phyloP scores from a whole-genome alignment of 2,329 filamentous ascomycete genomes.

The Trichophyton equinum region DNA sequence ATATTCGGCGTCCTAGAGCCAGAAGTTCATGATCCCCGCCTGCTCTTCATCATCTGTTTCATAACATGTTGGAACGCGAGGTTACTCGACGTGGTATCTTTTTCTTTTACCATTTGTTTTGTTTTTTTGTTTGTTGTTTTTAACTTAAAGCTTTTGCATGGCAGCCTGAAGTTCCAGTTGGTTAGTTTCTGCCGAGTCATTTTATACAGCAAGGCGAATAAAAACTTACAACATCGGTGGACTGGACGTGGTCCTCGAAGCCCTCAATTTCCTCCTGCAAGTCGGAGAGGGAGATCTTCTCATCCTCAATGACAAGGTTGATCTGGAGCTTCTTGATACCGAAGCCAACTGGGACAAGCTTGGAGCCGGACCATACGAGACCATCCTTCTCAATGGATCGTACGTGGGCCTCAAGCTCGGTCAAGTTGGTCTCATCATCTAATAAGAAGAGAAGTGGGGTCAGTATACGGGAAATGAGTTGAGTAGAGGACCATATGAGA shows the following conservation, averaged over 20 bases:
- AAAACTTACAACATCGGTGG: conserved; percentile 59
- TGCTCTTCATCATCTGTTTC: conserved; percentile 1
- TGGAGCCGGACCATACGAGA: conserved; percentile 88
- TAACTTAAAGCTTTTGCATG: conserved; percentile 78
- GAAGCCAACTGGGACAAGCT: conserved; percentile 82
- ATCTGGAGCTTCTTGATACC: conserved; percentile 99
- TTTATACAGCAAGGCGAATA: too few relatives aligned
- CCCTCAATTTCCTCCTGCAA: conserved; percentile 76
- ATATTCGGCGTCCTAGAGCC: not conserved
- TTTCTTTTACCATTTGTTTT: not conserved
- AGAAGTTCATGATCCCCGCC: not conserved
- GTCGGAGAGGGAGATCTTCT: conserved; percentile 79
- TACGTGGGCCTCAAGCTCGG: conserved; percentile 64
- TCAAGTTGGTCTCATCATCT: conserved; percentile 93
- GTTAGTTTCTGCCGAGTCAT: not conserved
- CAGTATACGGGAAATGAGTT: not conserved
- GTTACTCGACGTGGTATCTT: not conserved
- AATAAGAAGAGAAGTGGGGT: not conserved
- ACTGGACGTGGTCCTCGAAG: conserved; percentile 93
- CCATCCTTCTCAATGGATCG: conserved; percentile 80
- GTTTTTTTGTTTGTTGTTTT: not conserved
- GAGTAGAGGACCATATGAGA: conserved; percentile 16
- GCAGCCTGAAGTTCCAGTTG: conserved; percentile 39
- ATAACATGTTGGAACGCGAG: not conserved
- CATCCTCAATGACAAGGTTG: conserved; percentile 93